Evolutionary conservation across 2,329 filamentous ascomycete species (phyloP), one percentile per base, ranked within the genome.

Genomic region (Cryoendolithus antarcticus): DNA sequence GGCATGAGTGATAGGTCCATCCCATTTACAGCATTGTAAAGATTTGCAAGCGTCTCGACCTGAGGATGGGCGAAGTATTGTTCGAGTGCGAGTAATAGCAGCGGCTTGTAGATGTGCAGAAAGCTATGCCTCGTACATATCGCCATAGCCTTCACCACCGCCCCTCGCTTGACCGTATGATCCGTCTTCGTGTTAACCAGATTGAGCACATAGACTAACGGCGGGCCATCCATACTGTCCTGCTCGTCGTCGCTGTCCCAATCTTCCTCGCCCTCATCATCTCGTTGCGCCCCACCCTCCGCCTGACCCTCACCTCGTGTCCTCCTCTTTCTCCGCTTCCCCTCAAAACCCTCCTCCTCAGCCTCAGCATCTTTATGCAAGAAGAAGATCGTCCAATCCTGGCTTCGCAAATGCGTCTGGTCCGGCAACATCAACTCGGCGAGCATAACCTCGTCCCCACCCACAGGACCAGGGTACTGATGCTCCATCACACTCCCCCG

Each of bases 331-430:
- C 64, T 33, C 65, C 63, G 32, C 58, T 59, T 44, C 65, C 73
- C 79, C 30, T 69, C 69, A 39, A 66, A 68, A 44, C 69, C 68
- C 50, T 85, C 81, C 44, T 93, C 88, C 41, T 89, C 83, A 43
- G 81, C 77, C 44, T 77, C 88, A 3, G 80, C 84, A 59, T 98
- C 91, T 61, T 96, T 96, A 65, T 98, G 91, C 41, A 98, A 61
- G 59, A 98, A 98, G 67, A 98, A 98, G 40, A 96, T 94, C 32
- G 91, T 98, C 91, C 91, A 98, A 60, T 98, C 91, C 63, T 96
- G 88, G 55, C 83, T 89, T 30, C 91, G 77, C 44, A 91, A 78
- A 63, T 98, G 91, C 13, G 89, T 86, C 62, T 96, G 89, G 62
- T 98, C 91, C 0, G 91, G 91, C 59, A 98, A 67, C 91, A 98